Evolutionary conservation across 2,329 filamentous ascomycete species (phyloP), one percentile per base, ranked within the genome.

Genomic region (Ambrosiella xylebori): DNA sequence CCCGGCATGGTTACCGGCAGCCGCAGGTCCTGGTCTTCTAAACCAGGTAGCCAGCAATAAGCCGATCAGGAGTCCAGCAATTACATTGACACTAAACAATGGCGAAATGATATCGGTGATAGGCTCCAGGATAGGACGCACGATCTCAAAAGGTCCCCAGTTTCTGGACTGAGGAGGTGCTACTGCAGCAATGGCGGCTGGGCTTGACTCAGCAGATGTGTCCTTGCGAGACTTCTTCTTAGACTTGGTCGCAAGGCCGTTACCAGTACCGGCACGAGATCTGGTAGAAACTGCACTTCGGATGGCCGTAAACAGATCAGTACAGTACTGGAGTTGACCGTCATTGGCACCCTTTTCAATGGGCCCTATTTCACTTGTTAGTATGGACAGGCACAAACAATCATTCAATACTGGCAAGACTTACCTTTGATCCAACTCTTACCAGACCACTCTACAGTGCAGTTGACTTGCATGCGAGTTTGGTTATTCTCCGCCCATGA

Each of bases 341-440:
- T 96, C 90, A 62, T 86, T 90, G 49, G 90, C 88, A 61, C 88
- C 91, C 69, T 95, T 96, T 68, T 98, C 93, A 64, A 98, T 98
- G 1, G 93, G 87, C 62, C 86, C 89, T 95, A 63, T 12, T 58
- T 62, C 38, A 62, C 56, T 41, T 37, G 27, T 55, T 11, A 38
- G 6, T 6, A 19, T 57, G 53, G 36, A 53, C 35, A 15, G 13
- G 40, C 8, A 12, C 1, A 50, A 19, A 5, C 2, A 27, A 27
- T 27, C 27, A 27, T 27, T 27, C 27, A 27, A 27, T 27, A 27
- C 27, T 15, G 12, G 35, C 17, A 12, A n/a, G 5, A 66, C 75
- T 67, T 74, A 94, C 90, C 88, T 74, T 93, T 96, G 51, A 98
- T 73, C 93, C 93, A 98, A 73, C 90, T 96, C 76, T 97, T 98